Evolutionary conservation across 1,284 basidiomycete species (phyloP), one percentile per base, ranked within the genome.

Genomic region (Papiliotrema fonsecae): DNA sequence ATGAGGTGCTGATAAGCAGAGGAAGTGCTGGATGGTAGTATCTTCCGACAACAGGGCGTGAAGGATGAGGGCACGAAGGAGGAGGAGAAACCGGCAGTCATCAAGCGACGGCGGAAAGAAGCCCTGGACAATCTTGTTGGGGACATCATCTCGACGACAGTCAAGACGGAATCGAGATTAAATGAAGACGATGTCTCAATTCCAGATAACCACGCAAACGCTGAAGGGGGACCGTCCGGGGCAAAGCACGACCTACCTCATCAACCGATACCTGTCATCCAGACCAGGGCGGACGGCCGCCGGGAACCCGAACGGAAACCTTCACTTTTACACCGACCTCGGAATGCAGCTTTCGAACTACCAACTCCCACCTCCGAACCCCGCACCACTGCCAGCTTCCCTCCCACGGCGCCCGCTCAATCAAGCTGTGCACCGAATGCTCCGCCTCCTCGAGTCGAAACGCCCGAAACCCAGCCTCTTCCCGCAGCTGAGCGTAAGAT

Each of bases 61-160:
- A 46, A 52, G 35, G 31, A 47, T 30, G 40, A 50, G 28, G 36
- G 49, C 26, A 54, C 55, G 26, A 38, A 50, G 6, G 53, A 57
- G 25, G 54, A 56, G 22, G 55, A 61, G 18, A 60, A 61, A 36
- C 68, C 64, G 0, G 64, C 60, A 2, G 53, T 59, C 0, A 41
- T 71, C 10, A 52, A 57, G 18, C 68, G 67, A 38, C 58, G 64
- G 22, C 64, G 65, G 43, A 42, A 57, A 27, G 60, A 53, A 14
- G 36, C 13, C 19, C 42, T 60, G 22, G 54, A 52, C 18, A 45
- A 44, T 4, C 61, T 72, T 11, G 68, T 70, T 13, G 60, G 57
- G n/a, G 63, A 70, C 18, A 48, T 70, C 44, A 54, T 72, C 5
- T 61, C 60, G 10, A 63, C 62, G 0, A 47, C 60, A 26, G 41